Conservation (phyloP, 139 green algal genomes). For the Haematococcus sp. region DNA sequence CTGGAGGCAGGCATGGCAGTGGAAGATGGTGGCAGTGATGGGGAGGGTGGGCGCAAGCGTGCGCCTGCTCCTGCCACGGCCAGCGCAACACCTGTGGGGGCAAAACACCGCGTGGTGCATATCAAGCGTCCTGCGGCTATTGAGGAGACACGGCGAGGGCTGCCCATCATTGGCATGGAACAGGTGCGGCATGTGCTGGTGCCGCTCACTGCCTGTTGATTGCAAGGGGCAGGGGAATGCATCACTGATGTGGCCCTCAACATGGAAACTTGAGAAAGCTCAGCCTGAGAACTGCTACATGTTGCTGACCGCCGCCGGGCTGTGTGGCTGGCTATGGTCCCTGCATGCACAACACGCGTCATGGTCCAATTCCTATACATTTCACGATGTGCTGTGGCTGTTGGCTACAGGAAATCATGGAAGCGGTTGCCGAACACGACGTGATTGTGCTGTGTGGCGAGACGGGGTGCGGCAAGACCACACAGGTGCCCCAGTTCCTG, state of each 20-base stretch:
- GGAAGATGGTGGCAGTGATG: not conserved
- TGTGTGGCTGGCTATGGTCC: too few species aligned
- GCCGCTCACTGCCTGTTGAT: too few species aligned
- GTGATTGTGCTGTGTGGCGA: conserved; percentile 87
- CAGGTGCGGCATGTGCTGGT: conserved; percentile 37
- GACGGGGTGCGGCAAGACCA: conserved; percentile 94
- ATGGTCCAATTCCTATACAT: too few species aligned
- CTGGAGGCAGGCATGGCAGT: conserved; percentile 1
- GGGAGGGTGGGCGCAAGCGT: not conserved
- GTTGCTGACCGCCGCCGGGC: too few species aligned
- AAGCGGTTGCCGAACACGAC: conserved; percentile 66
- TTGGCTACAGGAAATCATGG: conserved; percentile 88
- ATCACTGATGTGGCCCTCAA: too few species aligned
- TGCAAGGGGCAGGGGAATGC: too few species aligned
- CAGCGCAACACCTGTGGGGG: conserved; percentile 24
- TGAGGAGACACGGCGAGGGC: conserved; percentile 39
- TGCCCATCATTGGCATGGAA: conserved; percentile 89
- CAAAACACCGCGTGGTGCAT: conserved; percentile 35
- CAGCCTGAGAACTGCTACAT: too few species aligned
- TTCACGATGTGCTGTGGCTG: too few species aligned
- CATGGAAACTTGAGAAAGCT: too few species aligned
- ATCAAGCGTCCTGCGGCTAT: conserved; percentile 50
- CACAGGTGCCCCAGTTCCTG: conserved; percentile 95
- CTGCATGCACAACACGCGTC: too few species aligned
- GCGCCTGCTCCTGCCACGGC: not conserved